Evolutionary conservation across 2,329 filamentous ascomycete species (phyloP).

Genomic region (Neofusicoccum laricinum): DNA sequence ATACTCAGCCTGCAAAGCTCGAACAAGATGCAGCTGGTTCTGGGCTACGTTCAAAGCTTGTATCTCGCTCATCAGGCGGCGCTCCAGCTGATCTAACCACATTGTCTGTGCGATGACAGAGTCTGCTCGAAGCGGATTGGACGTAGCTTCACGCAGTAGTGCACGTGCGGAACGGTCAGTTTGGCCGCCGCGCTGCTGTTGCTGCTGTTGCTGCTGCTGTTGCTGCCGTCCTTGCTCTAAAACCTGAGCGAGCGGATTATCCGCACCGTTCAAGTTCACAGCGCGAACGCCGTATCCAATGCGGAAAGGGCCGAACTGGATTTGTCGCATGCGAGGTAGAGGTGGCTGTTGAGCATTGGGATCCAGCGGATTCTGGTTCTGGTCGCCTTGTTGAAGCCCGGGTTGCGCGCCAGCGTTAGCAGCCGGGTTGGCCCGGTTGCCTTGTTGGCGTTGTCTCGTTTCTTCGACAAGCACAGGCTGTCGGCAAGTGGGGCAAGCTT

Average conservation of each 20-base stretch:
- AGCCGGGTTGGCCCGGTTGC: constrained; percentile 24
- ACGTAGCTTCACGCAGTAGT: constrained; percentile 3
- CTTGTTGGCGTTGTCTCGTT: constrained; percentile 27
- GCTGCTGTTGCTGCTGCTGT: constrained; percentile 22
- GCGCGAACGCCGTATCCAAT: constrained; percentile 15
- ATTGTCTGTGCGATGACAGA: constrained; percentile 47
- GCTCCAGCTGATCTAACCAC: constrained; percentile 65
- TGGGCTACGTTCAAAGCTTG: constrained; percentile 60
- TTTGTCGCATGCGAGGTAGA: constrained; percentile 3
- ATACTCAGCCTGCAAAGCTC: constrained; percentile 36
- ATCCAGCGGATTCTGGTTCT: constrained; percentile 18
- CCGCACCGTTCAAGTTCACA: constrained; percentile 7
- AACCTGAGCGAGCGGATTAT: not conserved
- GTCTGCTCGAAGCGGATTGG: not conserved
- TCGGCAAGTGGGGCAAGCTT: constrained; percentile 93
- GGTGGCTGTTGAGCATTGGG: constrained; percentile 18
- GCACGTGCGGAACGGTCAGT: not conserved
- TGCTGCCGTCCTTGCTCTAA: constrained; percentile 16
- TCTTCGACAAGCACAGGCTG: constrained; percentile 64
- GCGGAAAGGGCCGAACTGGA: constrained; percentile 14
- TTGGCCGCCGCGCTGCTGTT: constrained; percentile 8
- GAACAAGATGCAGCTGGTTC: constrained; percentile 67
- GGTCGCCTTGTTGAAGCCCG: constrained; percentile 17
- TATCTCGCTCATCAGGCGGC: constrained; percentile 67
- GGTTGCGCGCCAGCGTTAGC: constrained; percentile 11